Evolutionary conservation across 2,329 filamentous ascomycete species (phyloP).

Genomic region (Dactylella cylindrospora): DNA sequence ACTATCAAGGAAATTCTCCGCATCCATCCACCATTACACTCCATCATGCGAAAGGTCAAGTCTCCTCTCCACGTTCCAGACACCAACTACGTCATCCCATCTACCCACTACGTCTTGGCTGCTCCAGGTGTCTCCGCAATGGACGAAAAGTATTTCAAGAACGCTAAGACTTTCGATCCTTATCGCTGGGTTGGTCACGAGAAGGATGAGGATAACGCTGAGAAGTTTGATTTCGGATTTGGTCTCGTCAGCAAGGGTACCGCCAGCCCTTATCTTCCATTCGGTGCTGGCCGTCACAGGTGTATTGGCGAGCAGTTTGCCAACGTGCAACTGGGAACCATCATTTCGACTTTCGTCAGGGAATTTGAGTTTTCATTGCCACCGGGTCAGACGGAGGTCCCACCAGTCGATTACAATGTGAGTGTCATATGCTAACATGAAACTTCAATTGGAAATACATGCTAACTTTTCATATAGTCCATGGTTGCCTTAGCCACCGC

Average conservation of each 20-base stretch:
- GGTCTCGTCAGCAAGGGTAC: constrained; percentile 64
- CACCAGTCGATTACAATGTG: constrained; percentile 63
- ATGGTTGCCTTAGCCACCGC: constrained; percentile 41
- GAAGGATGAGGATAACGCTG: constrained; percentile 53
- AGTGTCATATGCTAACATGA: neutral
- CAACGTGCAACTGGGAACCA: constrained; percentile 68
- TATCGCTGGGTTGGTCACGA: constrained; percentile 60
- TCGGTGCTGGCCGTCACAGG: constrained; percentile 70
- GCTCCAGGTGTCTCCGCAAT: constrained; percentile 56
- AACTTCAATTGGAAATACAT: neutral
- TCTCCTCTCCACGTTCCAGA: constrained; percentile 63
- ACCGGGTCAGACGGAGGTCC: constrained; percentile 60
- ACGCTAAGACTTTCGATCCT: constrained; percentile 63
- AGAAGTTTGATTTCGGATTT: constrained; percentile 65
- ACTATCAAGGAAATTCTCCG: constrained; percentile 73
- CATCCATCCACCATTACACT: constrained; percentile 71
- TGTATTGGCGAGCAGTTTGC: constrained; percentile 78
- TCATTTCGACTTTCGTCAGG: constrained; percentile 64
- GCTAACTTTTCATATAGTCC: constrained; percentile 25
- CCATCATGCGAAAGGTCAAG: constrained; percentile 72
- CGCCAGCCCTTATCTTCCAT: constrained; percentile 67
- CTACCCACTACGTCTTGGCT: constrained; percentile 58
- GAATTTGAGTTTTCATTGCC: constrained; percentile 63
- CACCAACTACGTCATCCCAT: constrained; percentile 60
- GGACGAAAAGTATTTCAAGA: constrained; percentile 63